Conservation (phyloP, 192 early-diverging fungal species). For the Gamsiella multidivaricata region DNA sequence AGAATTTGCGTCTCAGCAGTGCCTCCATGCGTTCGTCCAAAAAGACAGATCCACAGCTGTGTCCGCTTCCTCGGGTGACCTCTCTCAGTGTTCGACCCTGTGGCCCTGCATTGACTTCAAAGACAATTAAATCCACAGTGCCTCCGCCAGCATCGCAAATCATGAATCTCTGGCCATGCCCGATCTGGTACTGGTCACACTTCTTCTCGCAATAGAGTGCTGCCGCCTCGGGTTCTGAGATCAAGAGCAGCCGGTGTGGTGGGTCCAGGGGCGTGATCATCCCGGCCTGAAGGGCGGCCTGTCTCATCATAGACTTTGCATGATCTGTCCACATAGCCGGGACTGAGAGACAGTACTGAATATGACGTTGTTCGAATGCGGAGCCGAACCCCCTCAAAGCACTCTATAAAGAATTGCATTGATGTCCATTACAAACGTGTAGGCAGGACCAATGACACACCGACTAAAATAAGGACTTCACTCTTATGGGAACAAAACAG, state of each 20-base stretch:
- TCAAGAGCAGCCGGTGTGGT: constrained; percentile 57
- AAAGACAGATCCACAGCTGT: constrained; percentile 62
- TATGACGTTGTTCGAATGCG: constrained; percentile 59
- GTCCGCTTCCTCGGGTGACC: constrained; percentile 59
- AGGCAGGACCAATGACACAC: too few relatives aligned
- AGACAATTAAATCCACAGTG: constrained; percentile 60
- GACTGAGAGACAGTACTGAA: constrained; percentile 63
- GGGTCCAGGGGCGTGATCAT: constrained; percentile 56
- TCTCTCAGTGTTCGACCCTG: constrained; percentile 55
- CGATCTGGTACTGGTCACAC: constrained; percentile 44
- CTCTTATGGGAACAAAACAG: background rate
- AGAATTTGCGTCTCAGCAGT: constrained; percentile 48
- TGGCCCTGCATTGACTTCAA: constrained; percentile 55
- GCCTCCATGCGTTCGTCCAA: constrained; percentile 58
- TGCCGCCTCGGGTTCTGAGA: constrained; percentile 44
- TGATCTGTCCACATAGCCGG: constrained; percentile 67
- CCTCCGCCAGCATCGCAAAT: constrained; percentile 59
- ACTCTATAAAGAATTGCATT: constrained; percentile 16
- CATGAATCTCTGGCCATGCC: constrained; percentile 52
- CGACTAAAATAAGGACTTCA: background rate
- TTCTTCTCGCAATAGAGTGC: constrained; percentile 52
- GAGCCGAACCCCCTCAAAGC: constrained; percentile 59
- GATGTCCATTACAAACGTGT: too few relatives aligned
- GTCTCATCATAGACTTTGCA: constrained; percentile 60
- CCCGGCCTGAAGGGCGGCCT: constrained; percentile 61